Evolutionary conservation across 2,329 filamentous ascomycete genomes (phyloP).

Genomic region (Exophiala sideris): DNA sequence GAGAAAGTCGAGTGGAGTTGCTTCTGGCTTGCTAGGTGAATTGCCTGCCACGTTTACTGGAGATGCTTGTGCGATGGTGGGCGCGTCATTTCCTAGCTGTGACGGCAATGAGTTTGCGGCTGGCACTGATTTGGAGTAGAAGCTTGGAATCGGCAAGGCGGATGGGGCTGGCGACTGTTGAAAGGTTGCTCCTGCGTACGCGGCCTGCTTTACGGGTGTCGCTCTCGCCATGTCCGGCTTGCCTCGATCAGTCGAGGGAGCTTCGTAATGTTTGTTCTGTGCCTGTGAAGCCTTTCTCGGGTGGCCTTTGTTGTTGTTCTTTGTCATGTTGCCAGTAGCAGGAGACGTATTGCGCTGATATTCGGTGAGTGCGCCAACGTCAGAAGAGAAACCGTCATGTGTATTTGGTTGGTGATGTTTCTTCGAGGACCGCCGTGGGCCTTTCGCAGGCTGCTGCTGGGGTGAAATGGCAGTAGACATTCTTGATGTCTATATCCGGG

Average conservation of each 20-base stretch:
- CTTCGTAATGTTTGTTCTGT: constrained; percentile 31
- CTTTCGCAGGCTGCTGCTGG: constrained; percentile 34
- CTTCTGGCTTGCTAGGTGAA: constrained; percentile 45
- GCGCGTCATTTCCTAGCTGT: constrained; percentile 40
- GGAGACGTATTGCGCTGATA: constrained; percentile 15
- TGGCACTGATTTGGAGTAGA: constrained; percentile 72
- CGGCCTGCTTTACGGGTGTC: constrained; percentile 47
- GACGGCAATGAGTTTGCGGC: constrained; percentile 48
- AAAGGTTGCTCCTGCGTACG: constrained; percentile 91
- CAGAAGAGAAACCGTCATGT: constrained; percentile 29
- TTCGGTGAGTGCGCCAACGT: constrained; percentile 5
- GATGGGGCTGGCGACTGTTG: constrained; percentile 91
- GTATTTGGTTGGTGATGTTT: constrained; percentile 36
- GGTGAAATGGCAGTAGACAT: constrained; percentile 44
- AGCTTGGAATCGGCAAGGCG: constrained; percentile 84
- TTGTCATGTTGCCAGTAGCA: constrained; percentile 4
- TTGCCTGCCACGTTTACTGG: constrained; percentile 31
- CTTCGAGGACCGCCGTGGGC: constrained; percentile 47
- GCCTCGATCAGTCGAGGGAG: constrained; percentile 34
- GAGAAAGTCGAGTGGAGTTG: constrained; percentile 83
- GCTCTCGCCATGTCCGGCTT: constrained; percentile 32
- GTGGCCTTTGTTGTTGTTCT: constrained; percentile 34
- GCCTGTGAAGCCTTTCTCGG: constrained; percentile 32
- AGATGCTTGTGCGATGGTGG: constrained; percentile 34
- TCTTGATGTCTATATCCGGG: constrained; percentile 33